Percentiles rank a stretch among this genome's conserved stretches.
phyloP scores from a whole-genome alignment of 768 basidiomycete genomes.

The Hortiboletus campestris region DNA sequence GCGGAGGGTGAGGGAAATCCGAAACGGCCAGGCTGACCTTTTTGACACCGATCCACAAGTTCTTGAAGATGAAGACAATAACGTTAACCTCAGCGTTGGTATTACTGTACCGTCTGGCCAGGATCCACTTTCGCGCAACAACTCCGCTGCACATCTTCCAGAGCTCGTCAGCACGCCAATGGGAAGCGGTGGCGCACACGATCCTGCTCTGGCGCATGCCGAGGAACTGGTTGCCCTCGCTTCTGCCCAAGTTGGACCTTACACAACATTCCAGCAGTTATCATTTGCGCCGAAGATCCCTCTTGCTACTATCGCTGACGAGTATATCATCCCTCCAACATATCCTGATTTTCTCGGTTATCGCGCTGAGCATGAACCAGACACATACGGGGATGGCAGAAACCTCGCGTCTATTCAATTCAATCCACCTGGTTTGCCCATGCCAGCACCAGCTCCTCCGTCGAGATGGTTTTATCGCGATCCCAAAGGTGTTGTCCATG shows the following conservation, averaged over 20 bases:
- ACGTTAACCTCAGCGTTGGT: constrained; percentile 62
- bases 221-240: constrained; percentile 71
- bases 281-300: constrained; percentile 84
- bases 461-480: constrained; percentile 83
- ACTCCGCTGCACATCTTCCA: constrained; percentile 27
- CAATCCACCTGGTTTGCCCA: constrained; percentile 76
- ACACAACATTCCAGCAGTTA: constrained; percentile 91
- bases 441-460: constrained; percentile 64
- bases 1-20: constrained; percentile 69
- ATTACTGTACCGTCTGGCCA: constrained; percentile 51
- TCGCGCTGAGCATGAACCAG: constrained; percentile 60
- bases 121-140: constrained; percentile 29
- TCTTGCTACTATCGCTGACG: constrained; percentile 83
- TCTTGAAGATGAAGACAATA: constrained; percentile 50
- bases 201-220: constrained; percentile 42
- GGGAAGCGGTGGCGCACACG: constrained; percentile 30
- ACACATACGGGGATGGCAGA: constrained; percentile 41
- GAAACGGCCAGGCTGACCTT: constrained; percentile 46
- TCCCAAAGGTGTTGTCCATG: constrained; percentile 77
- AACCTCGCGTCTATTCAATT: constrained; percentile 65
- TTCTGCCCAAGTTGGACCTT: constrained; percentile 73
- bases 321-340: constrained; percentile 89
- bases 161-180: constrained; percentile 26
- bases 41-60: constrained; percentile 45
- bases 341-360: constrained; percentile 79